phyloP scores from a whole-genome alignment of 257 asterid genomes.

The Datura wrightii region DNA sequence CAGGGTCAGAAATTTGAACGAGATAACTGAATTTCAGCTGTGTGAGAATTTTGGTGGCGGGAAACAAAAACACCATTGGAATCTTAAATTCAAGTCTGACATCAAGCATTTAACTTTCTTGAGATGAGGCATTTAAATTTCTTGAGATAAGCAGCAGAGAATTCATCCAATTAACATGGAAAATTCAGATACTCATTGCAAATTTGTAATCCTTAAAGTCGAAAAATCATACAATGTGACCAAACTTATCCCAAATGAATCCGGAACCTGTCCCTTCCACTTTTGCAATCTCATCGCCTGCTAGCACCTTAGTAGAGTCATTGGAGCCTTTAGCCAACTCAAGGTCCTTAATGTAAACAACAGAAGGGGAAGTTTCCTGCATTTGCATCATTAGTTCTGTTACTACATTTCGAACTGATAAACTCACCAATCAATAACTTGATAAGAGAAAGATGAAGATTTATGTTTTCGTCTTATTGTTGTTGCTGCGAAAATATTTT shows the following conservation, averaged over 20 bases:
- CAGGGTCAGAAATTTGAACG: neutral
- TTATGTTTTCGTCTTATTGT: neutral
- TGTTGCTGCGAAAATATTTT: neutral
- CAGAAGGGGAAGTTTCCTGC: slow-evolving; percentile 78
- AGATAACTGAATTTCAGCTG: neutral
- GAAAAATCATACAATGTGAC: slow-evolving; percentile 76
- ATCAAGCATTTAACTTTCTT: slow-evolving; percentile 28
- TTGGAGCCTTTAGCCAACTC: slow-evolving; percentile 57
- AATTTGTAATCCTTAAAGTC: neutral
- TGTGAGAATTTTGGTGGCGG: neutral
- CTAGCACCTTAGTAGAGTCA: slow-evolving; percentile 42
- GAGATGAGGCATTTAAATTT: neutral
- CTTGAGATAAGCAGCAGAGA: neutral
- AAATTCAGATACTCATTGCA: neutral
- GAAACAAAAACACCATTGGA: neutral
- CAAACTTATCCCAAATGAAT: slow-evolving; percentile 88
- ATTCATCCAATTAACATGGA: neutral
- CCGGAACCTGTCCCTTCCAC: slow-evolving; percentile 96
- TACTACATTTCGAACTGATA: neutral
- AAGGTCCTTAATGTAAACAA: slow-evolving; percentile 73
- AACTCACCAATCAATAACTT: neutral
- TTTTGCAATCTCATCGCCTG: slow-evolving; percentile 60
- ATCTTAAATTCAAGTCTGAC: slow-evolving; percentile 3
- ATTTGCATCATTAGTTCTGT: slow-evolving; percentile 28
- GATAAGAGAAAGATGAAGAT: neutral